These are phyloP conservation scores for Fusarium sp. DNA, from an alignment of 2,329 filamentous ascomycete genomes.

Conservation along the genomic window DNA sequence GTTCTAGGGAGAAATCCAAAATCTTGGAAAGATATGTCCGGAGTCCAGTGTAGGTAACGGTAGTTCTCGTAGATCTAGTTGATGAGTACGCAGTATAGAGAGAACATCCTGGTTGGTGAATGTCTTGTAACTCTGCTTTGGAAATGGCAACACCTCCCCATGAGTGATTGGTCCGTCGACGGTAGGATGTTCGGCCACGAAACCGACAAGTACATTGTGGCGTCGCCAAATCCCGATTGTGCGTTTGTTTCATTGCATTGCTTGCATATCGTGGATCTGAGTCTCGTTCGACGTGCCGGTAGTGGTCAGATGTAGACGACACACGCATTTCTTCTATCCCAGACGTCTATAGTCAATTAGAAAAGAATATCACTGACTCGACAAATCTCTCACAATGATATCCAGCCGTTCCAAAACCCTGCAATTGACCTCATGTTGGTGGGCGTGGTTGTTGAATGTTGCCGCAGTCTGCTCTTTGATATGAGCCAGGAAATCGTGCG, in stretches of 20 bases:
- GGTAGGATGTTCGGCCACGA: neutral
- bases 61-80: neutral
- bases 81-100: neutral
- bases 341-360: too few relatives aligned
- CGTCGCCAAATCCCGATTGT: fast-evolving
- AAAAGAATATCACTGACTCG: too few relatives aligned
- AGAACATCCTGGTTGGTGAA: neutral
- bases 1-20: neutral
- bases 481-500: neutral
- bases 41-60: neutral
- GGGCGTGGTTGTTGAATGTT: neutral
- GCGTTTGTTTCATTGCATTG: too few relatives aligned
- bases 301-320: too few relatives aligned
- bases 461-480: neutral
- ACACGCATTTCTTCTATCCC: too few relatives aligned
- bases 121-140: neutral
- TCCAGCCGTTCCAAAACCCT: neutral
- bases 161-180: neutral
- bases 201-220: neutral
- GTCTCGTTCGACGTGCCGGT: too few relatives aligned
- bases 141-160: neutral
- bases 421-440: neutral
- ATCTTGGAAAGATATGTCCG: neutral
- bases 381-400: neutral
- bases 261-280: too few relatives aligned